Base-by-base conservation (phyloP, 805 yeast genomes). In the Scheffersomyces spartinae region DNA sequence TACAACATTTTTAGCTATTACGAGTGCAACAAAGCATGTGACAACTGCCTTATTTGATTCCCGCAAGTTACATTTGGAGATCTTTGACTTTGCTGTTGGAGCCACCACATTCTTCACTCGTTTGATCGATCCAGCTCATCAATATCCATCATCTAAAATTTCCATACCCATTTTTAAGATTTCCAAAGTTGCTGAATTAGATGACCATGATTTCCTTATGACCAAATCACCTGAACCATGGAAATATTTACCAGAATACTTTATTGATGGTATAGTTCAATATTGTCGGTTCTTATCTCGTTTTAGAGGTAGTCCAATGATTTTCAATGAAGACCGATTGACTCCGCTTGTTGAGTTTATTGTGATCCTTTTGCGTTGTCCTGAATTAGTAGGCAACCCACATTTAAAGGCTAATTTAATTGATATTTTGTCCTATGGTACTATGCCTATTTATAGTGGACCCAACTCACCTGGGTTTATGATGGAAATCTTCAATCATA, bases 381-480 rank as follows among this genome's bases (percentile, higher is more conserved):
- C 91, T 2, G 91, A 81, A 45, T 46, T 81, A 18, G 64, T 91
- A 26, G 82, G 91, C 27, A 91, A 91, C 43, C 98, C 98, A 0
- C 95, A 91, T 56, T 64, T 91, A 56, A 88, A 91, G 42, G 75
- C 93, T 11, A 71, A 77, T 41, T 55, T 91, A 26, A 79, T 83
- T 12, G 95, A 88, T 46, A 64, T 83, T 14, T 57, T 91, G 27
- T 84, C 78, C 39, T 60, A 65, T 34, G 97, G 97, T 0, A 59
- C 82, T 0, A 55, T 71, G 36, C 77, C 78, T 7, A 35, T 61
- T 25, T 56, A 51, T 10, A 53, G 56, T 31, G 81, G 74, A 16
- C 55, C 63, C 15, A 53, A 56, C 13, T n/a, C n/a, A n/a, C 75
- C 82, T 2, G 98, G 97, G 0, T 77, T 77, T 33, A 71, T 85